A percentile compares a stretch with the other conserved stretches of the same genome.
These are phyloP conservation scores for Trichosphaerium sp. DNA, from an alignment of 78 protist genomes.

Conservation along the genomic window DNA sequence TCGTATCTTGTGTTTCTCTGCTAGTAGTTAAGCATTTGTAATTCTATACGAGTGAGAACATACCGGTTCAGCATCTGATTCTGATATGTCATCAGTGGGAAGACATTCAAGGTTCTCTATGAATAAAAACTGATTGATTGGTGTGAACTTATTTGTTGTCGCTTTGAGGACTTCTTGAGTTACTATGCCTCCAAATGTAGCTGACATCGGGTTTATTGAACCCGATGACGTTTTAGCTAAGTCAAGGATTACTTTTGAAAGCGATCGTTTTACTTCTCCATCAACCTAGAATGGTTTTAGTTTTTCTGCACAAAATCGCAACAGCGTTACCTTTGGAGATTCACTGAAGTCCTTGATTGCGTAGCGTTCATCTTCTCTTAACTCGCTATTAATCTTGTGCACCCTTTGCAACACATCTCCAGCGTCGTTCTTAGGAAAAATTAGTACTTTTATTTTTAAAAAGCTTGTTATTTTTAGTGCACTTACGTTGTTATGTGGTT, in stretches of 20 bases:
- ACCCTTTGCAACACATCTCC: no score
- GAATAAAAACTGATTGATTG: slow-evolving; percentile 79
- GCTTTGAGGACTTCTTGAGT: slow-evolving; percentile 95
- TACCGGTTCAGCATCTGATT: no score
- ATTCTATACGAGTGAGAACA: no score
- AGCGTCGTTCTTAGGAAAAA: no score
- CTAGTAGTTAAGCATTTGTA: no score
- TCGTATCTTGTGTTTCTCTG: slow-evolving; percentile 79
- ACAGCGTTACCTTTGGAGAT: not conserved
- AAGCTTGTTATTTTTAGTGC: no score
- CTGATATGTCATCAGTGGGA: no score
- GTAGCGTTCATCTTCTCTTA: no score
- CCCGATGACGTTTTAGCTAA: slow-evolving; percentile 42
- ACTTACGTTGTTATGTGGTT: no score
- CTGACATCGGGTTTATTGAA: slow-evolving; percentile 57
- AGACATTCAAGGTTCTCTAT: slow-evolving; percentile 63
- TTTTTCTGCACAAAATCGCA: not conserved
- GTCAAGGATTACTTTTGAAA: slow-evolving; percentile 20
- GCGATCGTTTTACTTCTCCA: not conserved
- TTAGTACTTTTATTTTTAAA: no score
- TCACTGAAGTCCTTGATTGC: no score
- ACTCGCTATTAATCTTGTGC: no score
- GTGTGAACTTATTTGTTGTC: slow-evolving; percentile 84
- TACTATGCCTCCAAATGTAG: slow-evolving; percentile 79
- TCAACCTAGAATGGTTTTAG: not conserved